Base-by-base conservation (phyloP, 805 yeast species). In the Wickerhamomyces strasburgensis region DNA sequence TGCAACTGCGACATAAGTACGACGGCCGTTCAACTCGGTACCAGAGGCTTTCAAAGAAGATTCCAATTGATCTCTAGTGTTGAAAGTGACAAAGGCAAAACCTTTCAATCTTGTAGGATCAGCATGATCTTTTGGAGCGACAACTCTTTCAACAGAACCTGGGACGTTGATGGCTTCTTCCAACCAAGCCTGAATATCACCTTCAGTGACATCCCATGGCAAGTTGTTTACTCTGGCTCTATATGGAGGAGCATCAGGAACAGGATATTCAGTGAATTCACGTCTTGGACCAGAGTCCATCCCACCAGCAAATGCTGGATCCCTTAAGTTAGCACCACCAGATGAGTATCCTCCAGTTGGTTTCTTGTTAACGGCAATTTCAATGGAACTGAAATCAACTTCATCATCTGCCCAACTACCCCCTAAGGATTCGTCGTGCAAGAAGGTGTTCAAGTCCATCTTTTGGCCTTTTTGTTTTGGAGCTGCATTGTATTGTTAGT, bases 161-260 rank as follows among this genome's bases (percentile, higher is more conserved):
- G 66, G 64, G 46, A 77, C 68, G 41, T 60, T 56, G 39, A 75
- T 52, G 38, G 65, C 66, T 42, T 72, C 75, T 50, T 74, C 80
- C 40, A 84, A 72, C 68, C 81, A 83, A 18, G 72, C 73, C 35
- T 60, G 65, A 40, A 84, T 68, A 36, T 69, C 74, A 26, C 69
- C 77, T 61, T 90, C 97, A 32, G 68, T 61, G 31, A 76, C 73
- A 40, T 84, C 89, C 80, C 84, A 83, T 42, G 96, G 86, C 56
- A 93, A 75, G 65, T 89, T 88, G 57, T 77, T 76, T 48, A 90
- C 72, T 59, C 86, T 78, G n/a, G 96, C 97, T 54, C 84, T 82
- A 72, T 64, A 93, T 37, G 99, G 99, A 14, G 97, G 88, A 35
- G 66, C 72, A 52, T 87, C 90, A 31, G 99, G 99, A 43, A 93